Conservation (phyloP, 2,329 filamentous ascomycete species). For the Trichocomaceae sp. region DNA sequence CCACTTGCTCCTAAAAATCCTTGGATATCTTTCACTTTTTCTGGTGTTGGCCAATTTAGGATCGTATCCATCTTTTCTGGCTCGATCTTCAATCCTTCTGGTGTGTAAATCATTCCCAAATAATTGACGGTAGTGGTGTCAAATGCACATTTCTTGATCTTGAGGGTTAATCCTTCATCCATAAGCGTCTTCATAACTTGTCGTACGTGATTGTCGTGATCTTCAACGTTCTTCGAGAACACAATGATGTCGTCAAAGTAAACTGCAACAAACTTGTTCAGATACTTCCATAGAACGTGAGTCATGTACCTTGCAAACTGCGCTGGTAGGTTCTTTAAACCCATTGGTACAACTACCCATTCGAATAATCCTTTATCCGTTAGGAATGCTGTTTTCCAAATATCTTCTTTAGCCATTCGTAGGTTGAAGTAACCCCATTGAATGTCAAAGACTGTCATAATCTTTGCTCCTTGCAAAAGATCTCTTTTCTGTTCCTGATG, state of each 20-base stretch:
- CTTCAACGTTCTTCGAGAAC: neutral
- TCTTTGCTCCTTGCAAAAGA: neutral
- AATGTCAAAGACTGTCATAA: neutral
- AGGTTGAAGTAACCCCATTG: neutral
- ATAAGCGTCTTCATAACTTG: neutral
- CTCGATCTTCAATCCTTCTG: too few relatives aligned
- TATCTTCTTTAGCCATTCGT: neutral
- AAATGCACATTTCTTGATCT: neutral
- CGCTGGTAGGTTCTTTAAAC: too few relatives aligned
- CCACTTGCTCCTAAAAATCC: too few relatives aligned
- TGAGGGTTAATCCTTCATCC: neutral
- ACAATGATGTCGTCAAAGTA: neutral
- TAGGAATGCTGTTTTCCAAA: neutral
- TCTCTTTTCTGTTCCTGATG: neutral
- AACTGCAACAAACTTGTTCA: neutral
- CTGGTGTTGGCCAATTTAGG: too few relatives aligned
- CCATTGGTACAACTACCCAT: neutral
- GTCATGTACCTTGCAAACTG: too few relatives aligned
- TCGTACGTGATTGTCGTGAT: neutral
- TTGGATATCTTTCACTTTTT: too few relatives aligned
- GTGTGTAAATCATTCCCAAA: neutral
- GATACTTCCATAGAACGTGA: too few relatives aligned
- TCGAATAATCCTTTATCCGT: neutral
- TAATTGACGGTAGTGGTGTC: neutral
- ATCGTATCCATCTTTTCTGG: too few relatives aligned